These are phyloP conservation scores for Alternaria arborescens DNA, from an alignment of 2,329 filamentous ascomycete species.

Conservation along the genomic window DNA sequence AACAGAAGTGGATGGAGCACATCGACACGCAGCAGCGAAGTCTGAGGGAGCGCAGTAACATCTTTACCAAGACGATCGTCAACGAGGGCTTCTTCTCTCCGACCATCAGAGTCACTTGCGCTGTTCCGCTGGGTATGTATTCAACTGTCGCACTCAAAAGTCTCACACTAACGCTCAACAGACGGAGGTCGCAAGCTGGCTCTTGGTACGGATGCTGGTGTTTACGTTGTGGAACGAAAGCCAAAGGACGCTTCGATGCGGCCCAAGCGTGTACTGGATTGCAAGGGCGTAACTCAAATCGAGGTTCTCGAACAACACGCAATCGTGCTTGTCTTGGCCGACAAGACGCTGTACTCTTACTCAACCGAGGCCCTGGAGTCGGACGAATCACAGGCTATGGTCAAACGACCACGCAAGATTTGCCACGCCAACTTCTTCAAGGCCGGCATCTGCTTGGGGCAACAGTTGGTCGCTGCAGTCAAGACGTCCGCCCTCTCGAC, in stretches of 20 bases:
- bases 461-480: slow-evolving; percentile 94
- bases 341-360: slow-evolving; percentile 92
- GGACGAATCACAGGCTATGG: slow-evolving; percentile 75
- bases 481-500: slow-evolving; percentile 93
- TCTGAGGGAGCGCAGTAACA: slow-evolving; percentile 77
- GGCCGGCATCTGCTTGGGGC: slow-evolving; percentile 90
- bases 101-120: slow-evolving; percentile 90
- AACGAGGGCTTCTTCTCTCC: slow-evolving; percentile 92
- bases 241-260: slow-evolving; percentile 77
- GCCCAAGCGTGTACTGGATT: slow-evolving; percentile 85
- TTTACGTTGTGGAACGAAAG: slow-evolving; percentile 91
- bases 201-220: slow-evolving; percentile 91
- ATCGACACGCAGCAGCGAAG: slow-evolving; percentile 91
- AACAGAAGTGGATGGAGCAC: slow-evolving; percentile 96
- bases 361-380: slow-evolving; percentile 85
- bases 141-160: background rate
- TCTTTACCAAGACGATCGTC: slow-evolving; percentile 72
- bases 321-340: slow-evolving; percentile 87
- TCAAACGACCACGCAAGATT: slow-evolving; percentile 93
- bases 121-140: slow-evolving; percentile 83
- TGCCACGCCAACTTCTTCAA: slow-evolving; percentile 99
- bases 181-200: slow-evolving; percentile 95
- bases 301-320: slow-evolving; percentile 96
- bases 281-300: slow-evolving; percentile 88
- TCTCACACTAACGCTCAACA: slow-evolving; percentile 50